Percentiles rank a stretch among this genome's conserved stretches.
Conservation (phyloP, 73 alveolate species). For the Stentor roeselii region DNA sequence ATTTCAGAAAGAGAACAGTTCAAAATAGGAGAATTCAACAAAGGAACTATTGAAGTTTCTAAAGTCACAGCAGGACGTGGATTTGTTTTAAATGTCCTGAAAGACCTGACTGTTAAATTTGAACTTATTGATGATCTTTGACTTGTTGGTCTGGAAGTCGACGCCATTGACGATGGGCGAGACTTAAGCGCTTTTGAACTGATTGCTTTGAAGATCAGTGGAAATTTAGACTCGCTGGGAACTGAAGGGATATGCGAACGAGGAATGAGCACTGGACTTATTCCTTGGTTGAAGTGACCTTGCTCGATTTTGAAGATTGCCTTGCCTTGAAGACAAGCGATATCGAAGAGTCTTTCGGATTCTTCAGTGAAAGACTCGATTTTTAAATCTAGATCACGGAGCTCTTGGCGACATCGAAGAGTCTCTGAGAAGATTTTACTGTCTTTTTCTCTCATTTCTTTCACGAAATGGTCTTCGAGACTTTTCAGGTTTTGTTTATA, state of each 20-base stretch:
- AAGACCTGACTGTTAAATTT: too few relatives aligned
- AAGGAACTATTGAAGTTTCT: too few relatives aligned
- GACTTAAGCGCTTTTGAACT: background rate
- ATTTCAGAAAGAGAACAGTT: background rate
- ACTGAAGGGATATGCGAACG: background rate
- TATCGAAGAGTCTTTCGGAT: background rate
- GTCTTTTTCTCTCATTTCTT: background rate
- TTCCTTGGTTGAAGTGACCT: background rate
- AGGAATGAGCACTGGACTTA: conserved; percentile 8
- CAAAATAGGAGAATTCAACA: too few relatives aligned
- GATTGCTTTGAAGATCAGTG: background rate
- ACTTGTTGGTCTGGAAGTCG: background rate
- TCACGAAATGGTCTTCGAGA: background rate
- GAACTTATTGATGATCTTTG: background rate
- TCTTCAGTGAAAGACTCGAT: background rate
- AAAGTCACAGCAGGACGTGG: too few relatives aligned
- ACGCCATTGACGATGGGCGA: background rate
- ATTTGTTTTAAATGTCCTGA: too few relatives aligned
- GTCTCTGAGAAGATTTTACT: background rate
- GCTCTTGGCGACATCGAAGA: too few relatives aligned
- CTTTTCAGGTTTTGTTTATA: background rate
- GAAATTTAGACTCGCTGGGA: background rate
- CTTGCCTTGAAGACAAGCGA: background rate
- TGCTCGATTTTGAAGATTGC: background rate
- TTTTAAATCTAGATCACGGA: background rate